A percentile compares a stretch with the other conserved stretches of the same genome.
Conservation (phyloP, 352 stramenopile species). For the Phytopythium cucurbitacearum region DNA sequence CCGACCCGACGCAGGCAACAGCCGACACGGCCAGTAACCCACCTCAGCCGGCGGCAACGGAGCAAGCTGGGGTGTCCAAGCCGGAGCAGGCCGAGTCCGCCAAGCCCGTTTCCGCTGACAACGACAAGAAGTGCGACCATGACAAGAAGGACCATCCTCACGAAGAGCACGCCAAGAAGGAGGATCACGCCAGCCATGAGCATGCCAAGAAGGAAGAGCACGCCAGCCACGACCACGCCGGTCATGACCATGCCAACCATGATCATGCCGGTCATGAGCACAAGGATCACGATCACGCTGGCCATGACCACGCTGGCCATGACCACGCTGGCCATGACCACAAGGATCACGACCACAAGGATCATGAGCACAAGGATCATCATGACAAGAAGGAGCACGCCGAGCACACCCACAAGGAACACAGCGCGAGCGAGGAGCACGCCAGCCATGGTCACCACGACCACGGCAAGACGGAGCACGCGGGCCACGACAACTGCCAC, state of each 20-base stretch:
- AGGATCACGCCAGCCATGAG: conserved; percentile 1
- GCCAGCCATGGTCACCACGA: too few relatives aligned
- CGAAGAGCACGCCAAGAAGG: conserved; percentile 8
- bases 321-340: conserved; percentile 6
- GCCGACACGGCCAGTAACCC: neutral
- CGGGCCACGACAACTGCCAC: too few relatives aligned
- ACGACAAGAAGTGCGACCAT: conserved; percentile 3
- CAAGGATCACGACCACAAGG: conserved; percentile 6
- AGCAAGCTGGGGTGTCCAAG: conserved; percentile 2
- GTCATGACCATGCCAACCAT: conserved; percentile 2
- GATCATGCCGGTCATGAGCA: neutral
- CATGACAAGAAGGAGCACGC: conserved; percentile 9
- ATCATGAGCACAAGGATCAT: conserved; percentile 3
- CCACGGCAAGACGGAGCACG: too few relatives aligned
- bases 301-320: neutral
- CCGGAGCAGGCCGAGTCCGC: neutral
- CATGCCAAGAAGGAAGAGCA: conserved; percentile 10
- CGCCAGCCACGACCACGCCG: conserved; percentile 5
- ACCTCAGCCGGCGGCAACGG: neutral
- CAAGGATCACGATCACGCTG: too few relatives aligned
- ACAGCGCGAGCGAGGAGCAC: neutral
- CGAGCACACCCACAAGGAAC: conserved; percentile 6
- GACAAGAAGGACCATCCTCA: conserved; percentile 9
- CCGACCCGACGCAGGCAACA: conserved; percentile 21
- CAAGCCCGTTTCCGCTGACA: conserved; percentile 5